Evolutionary conservation across 352 stramenopile species (phyloP).

Genomic region (Saprolegnia parasitica): DNA sequence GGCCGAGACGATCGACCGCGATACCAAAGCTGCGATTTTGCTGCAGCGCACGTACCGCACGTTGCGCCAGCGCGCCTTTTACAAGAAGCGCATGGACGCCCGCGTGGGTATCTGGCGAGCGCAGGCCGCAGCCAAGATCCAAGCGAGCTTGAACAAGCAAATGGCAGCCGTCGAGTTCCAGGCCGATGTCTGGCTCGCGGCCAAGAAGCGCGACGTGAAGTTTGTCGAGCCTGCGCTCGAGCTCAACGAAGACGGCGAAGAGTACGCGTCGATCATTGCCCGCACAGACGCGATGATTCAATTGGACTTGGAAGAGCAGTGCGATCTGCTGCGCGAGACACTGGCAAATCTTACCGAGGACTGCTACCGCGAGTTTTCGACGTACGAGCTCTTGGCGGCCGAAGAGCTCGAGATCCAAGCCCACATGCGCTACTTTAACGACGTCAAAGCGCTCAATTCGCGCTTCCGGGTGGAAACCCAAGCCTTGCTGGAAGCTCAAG

Average conservation of each 20-base stretch:
- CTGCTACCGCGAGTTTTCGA: slow-evolving; percentile 28
- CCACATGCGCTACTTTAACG: slow-evolving; percentile 19
- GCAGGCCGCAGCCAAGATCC: slow-evolving; percentile 39
- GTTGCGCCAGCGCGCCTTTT: slow-evolving; percentile 53
- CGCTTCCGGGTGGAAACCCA: slow-evolving; percentile 2
- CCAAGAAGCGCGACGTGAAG: slow-evolving; percentile 45
- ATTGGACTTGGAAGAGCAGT: slow-evolving; percentile 32
- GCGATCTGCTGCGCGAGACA: slow-evolving; percentile 36
- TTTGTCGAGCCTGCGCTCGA: slow-evolving; percentile 44
- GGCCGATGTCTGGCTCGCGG: slow-evolving; percentile 62
- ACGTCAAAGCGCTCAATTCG: slow-evolving; percentile 1
- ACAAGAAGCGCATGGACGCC: slow-evolving; percentile 36
- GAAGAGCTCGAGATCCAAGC: slow-evolving; percentile 25
- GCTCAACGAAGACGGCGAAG: slow-evolving; percentile 42
- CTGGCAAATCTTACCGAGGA: slow-evolving; percentile 37
- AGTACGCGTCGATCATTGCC: slow-evolving; percentile 40
- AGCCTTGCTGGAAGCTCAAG: background rate
- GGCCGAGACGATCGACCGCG: slow-evolving; percentile 42
- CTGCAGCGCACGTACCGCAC: slow-evolving; percentile 66
- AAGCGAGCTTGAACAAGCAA: slow-evolving; percentile 32
- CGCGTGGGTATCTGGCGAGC: slow-evolving; percentile 31
- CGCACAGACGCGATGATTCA: slow-evolving; percentile 33
- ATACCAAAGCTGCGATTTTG: slow-evolving; percentile 38
- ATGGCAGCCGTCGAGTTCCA: slow-evolving; percentile 56
- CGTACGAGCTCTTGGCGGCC: slow-evolving; percentile 27